A percentile compares a stretch with the other conserved stretches of the same genome.
Conservation (phyloP, 495 filamentous ascomycete genomes). For the Aspergillus saccharolyticus region DNA sequence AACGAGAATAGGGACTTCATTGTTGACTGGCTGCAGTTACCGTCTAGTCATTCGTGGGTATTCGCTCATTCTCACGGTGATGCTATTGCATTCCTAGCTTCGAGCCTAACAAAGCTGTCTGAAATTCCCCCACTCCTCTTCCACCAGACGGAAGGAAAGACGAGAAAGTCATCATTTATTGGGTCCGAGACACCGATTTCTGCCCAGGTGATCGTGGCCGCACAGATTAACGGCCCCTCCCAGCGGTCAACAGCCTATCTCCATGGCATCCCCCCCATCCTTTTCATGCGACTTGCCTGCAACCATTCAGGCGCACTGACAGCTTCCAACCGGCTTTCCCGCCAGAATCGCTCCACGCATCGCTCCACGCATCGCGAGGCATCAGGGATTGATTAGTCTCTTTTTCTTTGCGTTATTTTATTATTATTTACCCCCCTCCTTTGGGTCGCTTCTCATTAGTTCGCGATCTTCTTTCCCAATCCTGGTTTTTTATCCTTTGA, state of each 20-base stretch:
- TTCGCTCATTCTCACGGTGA: no score
- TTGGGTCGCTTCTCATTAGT: not conserved
- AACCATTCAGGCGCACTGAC: slow-evolving; percentile 16
- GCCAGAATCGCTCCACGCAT: not conserved
- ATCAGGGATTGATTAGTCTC: not conserved
- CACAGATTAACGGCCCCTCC: slow-evolving; percentile 13
- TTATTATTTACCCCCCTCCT: no score
- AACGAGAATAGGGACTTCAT: no score
- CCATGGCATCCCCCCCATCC: slow-evolving; percentile 9
- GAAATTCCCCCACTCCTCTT: not conserved
- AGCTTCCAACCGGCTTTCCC: slow-evolving; percentile 8
- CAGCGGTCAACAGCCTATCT: slow-evolving; percentile 7
- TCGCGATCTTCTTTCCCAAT: not conserved
- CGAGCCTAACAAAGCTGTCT: no score
- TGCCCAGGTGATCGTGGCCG: not conserved
- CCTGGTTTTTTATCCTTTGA: not conserved
- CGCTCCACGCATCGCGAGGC: no score
- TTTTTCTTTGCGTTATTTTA: no score
- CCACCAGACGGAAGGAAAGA: no score
- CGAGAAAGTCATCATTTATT: not conserved
- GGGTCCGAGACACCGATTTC: not conserved
- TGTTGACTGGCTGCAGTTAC: no score
- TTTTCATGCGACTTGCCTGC: slow-evolving; percentile 13
- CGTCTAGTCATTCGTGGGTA: no score
- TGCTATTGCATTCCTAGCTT: no score